A percentile compares a stretch with the other conserved stretches of the same genome.
phyloP scores from a whole-genome alignment of 2,329 filamentous ascomycete genomes.

The Nigrospora oryzae region DNA sequence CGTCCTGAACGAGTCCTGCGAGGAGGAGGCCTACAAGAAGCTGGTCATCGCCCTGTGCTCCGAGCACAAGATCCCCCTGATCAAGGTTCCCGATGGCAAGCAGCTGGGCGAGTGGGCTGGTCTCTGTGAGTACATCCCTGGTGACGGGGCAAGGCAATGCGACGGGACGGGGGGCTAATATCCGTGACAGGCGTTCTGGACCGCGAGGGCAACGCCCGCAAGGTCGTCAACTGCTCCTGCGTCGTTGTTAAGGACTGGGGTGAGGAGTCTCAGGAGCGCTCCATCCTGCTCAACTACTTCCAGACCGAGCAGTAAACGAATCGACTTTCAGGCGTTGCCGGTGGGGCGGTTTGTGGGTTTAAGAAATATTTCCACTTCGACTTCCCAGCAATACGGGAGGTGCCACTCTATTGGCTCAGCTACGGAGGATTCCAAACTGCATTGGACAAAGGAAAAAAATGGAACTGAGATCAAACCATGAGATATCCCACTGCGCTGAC shows the following conservation, averaged over 20 bases:
- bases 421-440: conserved; percentile 9
- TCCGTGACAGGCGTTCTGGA: conserved; percentile 75
- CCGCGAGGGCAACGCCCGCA: conserved; percentile 98
- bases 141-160: no score
- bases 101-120: conserved; percentile 99
- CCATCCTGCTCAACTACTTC: conserved; percentile 99
- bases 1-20: conserved; percentile 98
- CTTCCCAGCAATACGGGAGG: conserved; percentile 15
- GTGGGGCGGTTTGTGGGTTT: conserved; percentile 16
- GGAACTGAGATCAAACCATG: conserved; percentile 4
- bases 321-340: conserved; percentile 21
- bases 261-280: conserved; percentile 98
- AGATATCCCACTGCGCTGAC: background rate
- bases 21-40: conserved; percentile 99
- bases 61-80: conserved; percentile 99
- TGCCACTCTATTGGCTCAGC: conserved; percentile 8
- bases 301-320: conserved; percentile 68
- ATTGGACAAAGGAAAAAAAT: conserved; percentile 30
- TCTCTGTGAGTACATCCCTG: conserved; percentile 70
- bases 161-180: conserved; percentile 5
- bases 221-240: conserved; percentile 99
- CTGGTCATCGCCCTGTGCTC: conserved; percentile 96
- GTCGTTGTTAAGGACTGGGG: conserved; percentile 99
- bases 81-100: conserved; percentile 99
- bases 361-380: conserved; percentile 14